These are phyloP conservation scores for Grosmannia clavigera DNA, from an alignment of 2,329 filamentous ascomycete species.

Conservation along the genomic window DNA sequence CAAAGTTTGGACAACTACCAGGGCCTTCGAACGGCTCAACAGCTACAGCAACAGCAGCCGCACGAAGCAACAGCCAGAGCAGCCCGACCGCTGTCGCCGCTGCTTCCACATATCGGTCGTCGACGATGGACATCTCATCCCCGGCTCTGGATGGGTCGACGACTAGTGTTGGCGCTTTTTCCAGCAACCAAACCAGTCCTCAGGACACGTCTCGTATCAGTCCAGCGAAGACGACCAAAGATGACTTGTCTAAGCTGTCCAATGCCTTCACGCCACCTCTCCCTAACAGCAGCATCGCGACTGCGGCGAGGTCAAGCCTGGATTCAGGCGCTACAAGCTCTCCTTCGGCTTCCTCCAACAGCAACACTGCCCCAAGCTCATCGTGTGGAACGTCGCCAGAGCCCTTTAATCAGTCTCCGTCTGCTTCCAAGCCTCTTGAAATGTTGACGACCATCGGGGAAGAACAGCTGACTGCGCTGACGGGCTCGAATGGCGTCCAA, in stretches of 20 bases:
- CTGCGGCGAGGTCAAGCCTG: constrained; percentile 34
- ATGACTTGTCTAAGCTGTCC: constrained; percentile 42
- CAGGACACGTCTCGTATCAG: constrained; percentile 18
- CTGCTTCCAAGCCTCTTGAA: constrained; percentile 50
- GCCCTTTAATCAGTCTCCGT: constrained; percentile 59
- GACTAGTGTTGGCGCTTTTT: neutral
- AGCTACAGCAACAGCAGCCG: constrained; percentile 10
- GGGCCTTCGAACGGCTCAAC: constrained; percentile 17
- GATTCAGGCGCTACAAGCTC: constrained; percentile 49
- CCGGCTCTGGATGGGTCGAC: constrained; percentile 4
- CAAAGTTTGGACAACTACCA: constrained; percentile 72
- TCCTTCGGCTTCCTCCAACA: constrained; percentile 50
- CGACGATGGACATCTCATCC: neutral
- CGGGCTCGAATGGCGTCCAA: constrained; percentile 21
- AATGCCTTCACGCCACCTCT: constrained; percentile 47
- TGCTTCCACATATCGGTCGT: neutral
- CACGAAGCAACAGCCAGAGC: constrained; percentile 6
- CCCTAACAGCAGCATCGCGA: constrained; percentile 25
- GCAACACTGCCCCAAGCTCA: constrained; percentile 45
- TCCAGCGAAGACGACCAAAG: constrained; percentile 28
- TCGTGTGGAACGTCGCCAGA: constrained; percentile 71
- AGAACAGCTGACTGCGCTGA: constrained; percentile 41
- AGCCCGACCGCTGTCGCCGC: neutral
- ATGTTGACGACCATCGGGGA: constrained; percentile 53
- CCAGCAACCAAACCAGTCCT: constrained; percentile 23